A percentile compares a stretch with the other conserved stretches of the same genome.
phyloP scores from a whole-genome alignment of 2,329 filamentous ascomycete genomes.

The Aspergillus viridinutans region DNA sequence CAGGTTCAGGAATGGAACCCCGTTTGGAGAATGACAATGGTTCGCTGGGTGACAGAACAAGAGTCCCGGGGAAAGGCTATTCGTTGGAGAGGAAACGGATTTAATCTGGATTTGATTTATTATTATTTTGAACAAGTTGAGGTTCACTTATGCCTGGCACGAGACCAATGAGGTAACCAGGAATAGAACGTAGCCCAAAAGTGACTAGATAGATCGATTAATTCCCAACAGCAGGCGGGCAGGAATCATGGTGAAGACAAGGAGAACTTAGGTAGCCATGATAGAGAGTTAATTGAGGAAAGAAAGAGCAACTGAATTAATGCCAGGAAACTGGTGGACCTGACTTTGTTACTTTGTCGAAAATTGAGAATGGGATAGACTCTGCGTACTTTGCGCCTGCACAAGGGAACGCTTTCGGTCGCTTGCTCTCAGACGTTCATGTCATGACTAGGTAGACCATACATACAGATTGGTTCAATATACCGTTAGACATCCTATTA shows the following conservation, averaged over 20 bases:
- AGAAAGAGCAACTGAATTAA: background rate
- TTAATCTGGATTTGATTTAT: background rate
- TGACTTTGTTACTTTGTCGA: background rate
- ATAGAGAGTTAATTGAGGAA: background rate
- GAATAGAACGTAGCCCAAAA: background rate
- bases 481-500: background rate
- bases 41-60: background rate
- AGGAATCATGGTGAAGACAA: background rate
- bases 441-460: background rate
- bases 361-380: background rate
- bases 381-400: background rate
- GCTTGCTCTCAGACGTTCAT: background rate
- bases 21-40: constrained; percentile 11
- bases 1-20: constrained; percentile 1
- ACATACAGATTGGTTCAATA: background rate
- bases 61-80: background rate
- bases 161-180: background rate
- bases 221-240: background rate
- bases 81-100: background rate
- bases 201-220: no score
- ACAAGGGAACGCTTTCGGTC: background rate
- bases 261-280: background rate
- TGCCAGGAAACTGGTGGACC: background rate
- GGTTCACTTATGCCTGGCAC: background rate
- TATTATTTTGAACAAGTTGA: background rate